Evolutionary conservation across 2,329 filamentous ascomycete genomes (phyloP).

Genomic region (Phaeophleospora eucalypticola): DNA sequence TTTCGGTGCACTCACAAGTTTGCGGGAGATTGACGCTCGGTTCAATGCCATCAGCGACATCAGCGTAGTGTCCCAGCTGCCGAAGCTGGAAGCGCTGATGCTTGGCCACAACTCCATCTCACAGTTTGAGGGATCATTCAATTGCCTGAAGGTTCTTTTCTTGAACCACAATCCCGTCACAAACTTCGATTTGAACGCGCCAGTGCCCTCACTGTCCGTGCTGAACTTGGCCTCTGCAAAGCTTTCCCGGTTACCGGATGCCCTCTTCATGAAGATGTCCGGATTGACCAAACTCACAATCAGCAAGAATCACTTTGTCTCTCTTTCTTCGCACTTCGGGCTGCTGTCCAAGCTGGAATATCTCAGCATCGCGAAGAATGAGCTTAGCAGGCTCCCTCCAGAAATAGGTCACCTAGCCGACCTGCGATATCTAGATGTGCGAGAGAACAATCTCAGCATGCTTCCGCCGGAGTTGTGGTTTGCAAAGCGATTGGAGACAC

Average conservation of each 20-base stretch:
- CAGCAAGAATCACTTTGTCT: constrained; percentile 94
- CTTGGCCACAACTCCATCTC: constrained; percentile 92
- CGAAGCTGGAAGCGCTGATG: constrained; percentile 80
- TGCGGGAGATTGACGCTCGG: constrained; percentile 89
- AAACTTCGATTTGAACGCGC: constrained; percentile 75
- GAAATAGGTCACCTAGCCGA: constrained; percentile 87
- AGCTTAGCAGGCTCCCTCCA: constrained; percentile 73
- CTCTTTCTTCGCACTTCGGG: constrained; percentile 79
- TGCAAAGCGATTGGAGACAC: constrained; percentile 79
- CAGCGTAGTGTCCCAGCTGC: constrained; percentile 77
- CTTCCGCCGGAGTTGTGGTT: constrained; percentile 95
- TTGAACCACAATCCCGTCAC: constrained; percentile 95
- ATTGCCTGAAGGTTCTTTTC: constrained; percentile 75
- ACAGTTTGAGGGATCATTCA: constrained; percentile 83
- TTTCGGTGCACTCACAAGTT: constrained; percentile 67
- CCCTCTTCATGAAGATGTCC: constrained; percentile 79
- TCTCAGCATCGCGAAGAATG: constrained; percentile 91
- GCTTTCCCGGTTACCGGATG: constrained; percentile 79
- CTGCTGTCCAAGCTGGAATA: constrained; percentile 79
- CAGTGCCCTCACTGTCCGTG: constrained; percentile 75
- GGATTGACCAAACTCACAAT: constrained; percentile 83
- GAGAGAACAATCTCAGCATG: constrained; percentile 87
- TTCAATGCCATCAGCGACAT: constrained; percentile 89
- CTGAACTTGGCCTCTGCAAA: constrained; percentile 90
- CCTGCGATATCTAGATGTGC: constrained; percentile 77